Percentiles rank a stretch among this genome's conserved stretches.
Conservation (phyloP, 225 moss, liverwort and hornwort genomes). For the Pseudisothecium myosuroides region DNA sequence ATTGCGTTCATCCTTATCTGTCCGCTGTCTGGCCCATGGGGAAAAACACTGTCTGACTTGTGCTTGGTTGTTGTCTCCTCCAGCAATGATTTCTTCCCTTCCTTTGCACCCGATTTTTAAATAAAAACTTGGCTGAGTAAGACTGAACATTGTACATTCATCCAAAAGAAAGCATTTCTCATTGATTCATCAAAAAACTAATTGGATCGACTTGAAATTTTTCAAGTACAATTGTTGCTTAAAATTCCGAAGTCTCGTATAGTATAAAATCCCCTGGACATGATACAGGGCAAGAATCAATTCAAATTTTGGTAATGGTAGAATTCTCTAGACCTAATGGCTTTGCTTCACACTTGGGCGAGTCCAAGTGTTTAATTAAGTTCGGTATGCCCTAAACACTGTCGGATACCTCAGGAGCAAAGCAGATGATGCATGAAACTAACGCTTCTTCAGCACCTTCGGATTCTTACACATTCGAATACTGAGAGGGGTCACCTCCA, state of each 20-base stretch:
- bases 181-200: no score
- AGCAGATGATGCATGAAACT: background rate
- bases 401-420: background rate
- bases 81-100: background rate
- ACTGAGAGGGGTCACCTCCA: conserved; percentile 79
- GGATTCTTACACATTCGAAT: conserved; percentile 85
- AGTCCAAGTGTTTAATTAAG: background rate
- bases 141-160: background rate
- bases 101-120: no score
- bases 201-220: background rate
- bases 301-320: background rate
- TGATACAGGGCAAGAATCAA: conserved; percentile 2
- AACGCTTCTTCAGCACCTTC: conserved; percentile 49
- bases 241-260: background rate
- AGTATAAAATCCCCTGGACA: background rate
- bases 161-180: background rate
- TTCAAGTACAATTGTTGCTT: background rate
- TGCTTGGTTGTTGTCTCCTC: background rate
- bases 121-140: background rate
- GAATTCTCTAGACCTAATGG: background rate
- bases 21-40: background rate
- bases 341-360: background rate
- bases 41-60: background rate
- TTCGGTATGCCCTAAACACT: background rate
- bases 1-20: background rate